Conservation (phyloP, 2,329 filamentous ascomycete genomes). For the Mycosphaerelloides madeirae region DNA sequence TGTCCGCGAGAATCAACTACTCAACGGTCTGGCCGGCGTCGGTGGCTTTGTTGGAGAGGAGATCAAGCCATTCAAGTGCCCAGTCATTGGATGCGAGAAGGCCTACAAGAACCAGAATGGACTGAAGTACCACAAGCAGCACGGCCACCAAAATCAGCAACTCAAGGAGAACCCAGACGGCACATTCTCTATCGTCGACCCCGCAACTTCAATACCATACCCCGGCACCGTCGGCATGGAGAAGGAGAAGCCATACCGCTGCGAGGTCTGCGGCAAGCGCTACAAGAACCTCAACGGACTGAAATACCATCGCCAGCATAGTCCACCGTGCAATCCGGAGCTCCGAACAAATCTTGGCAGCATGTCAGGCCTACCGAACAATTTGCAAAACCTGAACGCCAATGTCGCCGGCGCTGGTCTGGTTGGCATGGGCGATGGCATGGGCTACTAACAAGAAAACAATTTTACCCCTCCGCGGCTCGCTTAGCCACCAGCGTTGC, state of each 20-base stretch:
- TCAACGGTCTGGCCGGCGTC: slow-evolving; percentile 49
- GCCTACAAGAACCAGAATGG: slow-evolving; percentile 99
- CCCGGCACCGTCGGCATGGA: slow-evolving; percentile 98
- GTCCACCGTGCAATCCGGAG: slow-evolving; percentile 84
- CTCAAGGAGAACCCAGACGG: slow-evolving; percentile 95
- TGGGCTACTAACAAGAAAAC: slow-evolving; percentile 30
- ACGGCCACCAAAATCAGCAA: slow-evolving; percentile 95
- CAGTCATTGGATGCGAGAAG: slow-evolving; percentile 97
- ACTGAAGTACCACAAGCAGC: slow-evolving; percentile 81
- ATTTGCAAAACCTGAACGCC: slow-evolving; percentile 42
- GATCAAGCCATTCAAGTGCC: slow-evolving; percentile 95
- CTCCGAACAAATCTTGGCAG: slow-evolving; percentile 47
- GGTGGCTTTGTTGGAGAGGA: slow-evolving; percentile 65
- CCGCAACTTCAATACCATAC: slow-evolving; percentile 88
- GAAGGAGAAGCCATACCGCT: slow-evolving; percentile 98
- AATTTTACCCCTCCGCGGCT: slow-evolving; percentile 14
- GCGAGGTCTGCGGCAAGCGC: slow-evolving; percentile 92
- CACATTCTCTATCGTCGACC: slow-evolving; percentile 96
- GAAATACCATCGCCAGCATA: slow-evolving; percentile 77
- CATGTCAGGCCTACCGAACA: slow-evolving; percentile 32
- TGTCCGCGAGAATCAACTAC: slow-evolving; percentile 60
- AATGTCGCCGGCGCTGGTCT: slow-evolving; percentile 52
- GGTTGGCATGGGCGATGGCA: slow-evolving; percentile 43
- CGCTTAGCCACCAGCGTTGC: slow-evolving; percentile 11
- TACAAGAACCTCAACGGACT: slow-evolving; percentile 99